Conservation (phyloP, 176 grass and related monocot genomes). For the Saccharum spontaneum region DNA sequence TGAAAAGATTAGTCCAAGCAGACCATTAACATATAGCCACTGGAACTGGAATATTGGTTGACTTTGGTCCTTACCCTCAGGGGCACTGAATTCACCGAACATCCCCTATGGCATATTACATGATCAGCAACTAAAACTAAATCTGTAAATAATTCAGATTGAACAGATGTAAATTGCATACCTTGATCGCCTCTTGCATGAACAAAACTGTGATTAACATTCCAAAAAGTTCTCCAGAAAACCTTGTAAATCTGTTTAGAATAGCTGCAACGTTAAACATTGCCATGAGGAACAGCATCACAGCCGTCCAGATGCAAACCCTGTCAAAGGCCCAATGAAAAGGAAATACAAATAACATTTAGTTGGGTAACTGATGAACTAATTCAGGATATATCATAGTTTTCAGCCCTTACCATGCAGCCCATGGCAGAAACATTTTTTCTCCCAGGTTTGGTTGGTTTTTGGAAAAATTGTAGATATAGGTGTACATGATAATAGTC, state of each 20-base stretch:
- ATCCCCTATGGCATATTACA: constrained; percentile 48
- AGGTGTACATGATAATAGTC: constrained; percentile 83
- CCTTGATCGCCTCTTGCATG: constrained; percentile 77
- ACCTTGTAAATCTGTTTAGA: constrained; percentile 89
- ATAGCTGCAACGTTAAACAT: constrained; percentile 65
- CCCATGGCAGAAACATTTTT: constrained; percentile 72
- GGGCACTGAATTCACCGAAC: constrained; percentile 70
- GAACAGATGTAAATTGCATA: constrained; percentile 20
- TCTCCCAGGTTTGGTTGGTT: constrained; percentile 50
- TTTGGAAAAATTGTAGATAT: constrained; percentile 79
- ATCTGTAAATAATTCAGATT: neutral
- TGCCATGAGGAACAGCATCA: constrained; percentile 69
- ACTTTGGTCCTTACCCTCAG: constrained; percentile 57
- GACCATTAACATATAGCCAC: constrained; percentile 79
- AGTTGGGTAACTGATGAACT: neutral
- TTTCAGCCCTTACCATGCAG: constrained; percentile 62
- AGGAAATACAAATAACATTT: constrained; percentile 28
- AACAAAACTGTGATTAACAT: constrained; percentile 88
- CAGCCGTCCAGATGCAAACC: constrained; percentile 87
- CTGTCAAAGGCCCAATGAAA: constrained; percentile 38
- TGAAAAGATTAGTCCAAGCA: constrained; percentile 72
- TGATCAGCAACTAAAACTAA: constrained; percentile 21
- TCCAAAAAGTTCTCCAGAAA: constrained; percentile 86
- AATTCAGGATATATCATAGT: neutral
- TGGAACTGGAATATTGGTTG: constrained; percentile 47